Base-by-base conservation (phyloP, 495 filamentous ascomycete genomes). In the Niebla homalea region DNA sequence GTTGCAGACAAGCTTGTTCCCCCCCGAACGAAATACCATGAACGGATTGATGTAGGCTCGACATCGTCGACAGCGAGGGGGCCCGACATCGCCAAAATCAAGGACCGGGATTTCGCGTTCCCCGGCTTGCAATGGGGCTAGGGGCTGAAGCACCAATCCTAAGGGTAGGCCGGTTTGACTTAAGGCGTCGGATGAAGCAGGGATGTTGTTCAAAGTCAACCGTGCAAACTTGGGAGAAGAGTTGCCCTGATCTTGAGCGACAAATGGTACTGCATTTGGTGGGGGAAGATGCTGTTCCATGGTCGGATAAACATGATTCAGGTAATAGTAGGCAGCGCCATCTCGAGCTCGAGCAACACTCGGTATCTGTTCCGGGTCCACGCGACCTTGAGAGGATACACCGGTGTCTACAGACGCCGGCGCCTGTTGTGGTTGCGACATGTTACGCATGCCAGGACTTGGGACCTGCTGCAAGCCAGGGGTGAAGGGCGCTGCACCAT, bases 21-120 rank as follows among this genome's bases (percentile, higher is more conserved):
- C 92, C 22, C 89, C 92, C 4, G 85, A 85, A 43, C 82, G 76
- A 72, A 99, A 99, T 49, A 84, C 84, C 92, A 97, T 96, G 64
- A 97, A 99, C 11, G 92, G 92, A 60, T 99, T 99, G 66, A 99
- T 94, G 64, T 99, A 99, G 14, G 92, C 84, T 60, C 92, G 72
- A 68, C 92, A 99, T 67, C 92, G 76, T 60, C 88, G 79, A 67
- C 92, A 99, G 59, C 92, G 79, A 12, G 93, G 92, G 36, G 92
- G 92, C 1, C 92, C 92, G 37, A 70, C 67, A 47, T 96, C 89
- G 37, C 92, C 92, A 69, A 96, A 99, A 70, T 97, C 92, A 35
- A 99, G 72, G 2, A 97, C 84, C 2, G 92, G 92, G 47, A 97
- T 85, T 4, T 86, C 77, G 56, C 83, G 74, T 65, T 98, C 92